These are phyloP conservation scores for Noccaea caerulescens DNA, from an alignment of 345 rosid genomes.

Conservation along the genomic window DNA sequence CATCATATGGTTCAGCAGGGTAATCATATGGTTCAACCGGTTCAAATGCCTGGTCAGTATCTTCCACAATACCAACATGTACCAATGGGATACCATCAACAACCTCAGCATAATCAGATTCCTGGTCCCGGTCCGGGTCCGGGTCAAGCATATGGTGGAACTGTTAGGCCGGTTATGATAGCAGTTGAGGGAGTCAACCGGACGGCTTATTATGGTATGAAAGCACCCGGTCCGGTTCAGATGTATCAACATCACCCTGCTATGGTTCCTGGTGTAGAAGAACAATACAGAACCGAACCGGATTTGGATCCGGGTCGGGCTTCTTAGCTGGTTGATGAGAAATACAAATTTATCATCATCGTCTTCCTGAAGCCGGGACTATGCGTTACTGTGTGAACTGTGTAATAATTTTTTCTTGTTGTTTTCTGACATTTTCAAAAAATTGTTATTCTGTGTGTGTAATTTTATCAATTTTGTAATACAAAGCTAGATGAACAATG, in stretches of 20 bases:
- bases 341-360: background rate
- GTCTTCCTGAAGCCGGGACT: conserved; percentile 4
- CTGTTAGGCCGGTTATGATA: conserved; percentile 52
- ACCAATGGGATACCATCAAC: conserved; percentile 69
- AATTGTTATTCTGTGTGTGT: conserved; percentile 6
- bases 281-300: conserved; percentile 47
- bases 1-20: conserved; percentile 57
- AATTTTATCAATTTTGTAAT: conserved; percentile 35
- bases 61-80: conserved; percentile 67
- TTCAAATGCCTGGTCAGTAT: conserved; percentile 54
- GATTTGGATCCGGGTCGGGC: conserved; percentile 56
- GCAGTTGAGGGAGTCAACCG: conserved; percentile 60
- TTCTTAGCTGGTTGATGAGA: conserved; percentile 29
- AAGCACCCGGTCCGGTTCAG: conserved; percentile 54
- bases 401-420: conserved; percentile 22
- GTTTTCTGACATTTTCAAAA: background rate
- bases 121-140: conserved; percentile 52
- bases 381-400: conserved; percentile 22
- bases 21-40: conserved; percentile 57
- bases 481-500: conserved; percentile 20
- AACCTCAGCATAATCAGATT: conserved; percentile 52
- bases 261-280: conserved; percentile 66
- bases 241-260: conserved; percentile 56
- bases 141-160: conserved; percentile 65
- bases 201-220: conserved; percentile 67